phyloP scores from a whole-genome alignment of 164 flowering plant species.

The Cinnamomum chago region DNA sequence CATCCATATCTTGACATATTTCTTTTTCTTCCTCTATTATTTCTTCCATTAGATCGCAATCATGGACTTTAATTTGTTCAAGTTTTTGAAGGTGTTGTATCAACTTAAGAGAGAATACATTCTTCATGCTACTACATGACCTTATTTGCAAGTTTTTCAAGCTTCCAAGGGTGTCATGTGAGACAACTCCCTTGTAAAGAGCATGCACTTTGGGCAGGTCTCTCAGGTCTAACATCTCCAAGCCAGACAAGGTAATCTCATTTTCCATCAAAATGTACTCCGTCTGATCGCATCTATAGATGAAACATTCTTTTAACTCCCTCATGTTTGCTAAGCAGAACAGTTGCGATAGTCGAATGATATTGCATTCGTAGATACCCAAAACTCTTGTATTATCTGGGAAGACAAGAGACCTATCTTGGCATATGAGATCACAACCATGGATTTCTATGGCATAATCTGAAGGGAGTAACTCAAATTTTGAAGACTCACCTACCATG shows the following conservation, averaged over 20 bases:
- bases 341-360: constrained; percentile 1
- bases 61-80: constrained; percentile 1
- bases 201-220: background rate
- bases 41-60: background rate
- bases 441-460: background rate
- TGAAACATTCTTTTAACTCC: constrained; percentile 5
- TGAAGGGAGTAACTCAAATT: background rate
- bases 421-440: constrained; percentile 1
- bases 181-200: background rate
- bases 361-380: background rate
- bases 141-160: constrained; percentile 1
- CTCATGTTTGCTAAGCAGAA: background rate
- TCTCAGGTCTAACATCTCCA: background rate
- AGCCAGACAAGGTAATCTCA: background rate
- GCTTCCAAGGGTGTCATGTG: background rate
- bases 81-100: constrained; percentile 5
- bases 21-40: constrained; percentile 1
- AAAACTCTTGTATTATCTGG: constrained; percentile 2
- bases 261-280: background rate
- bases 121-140: background rate
- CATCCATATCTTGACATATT: background rate
- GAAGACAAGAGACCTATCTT: background rate
- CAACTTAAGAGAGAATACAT: constrained; percentile 2
- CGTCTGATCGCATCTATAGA: background rate
- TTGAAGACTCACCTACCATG: background rate